Conservation (phyloP, 2,329 filamentous ascomycete species). For the Coniella vitis region DNA sequence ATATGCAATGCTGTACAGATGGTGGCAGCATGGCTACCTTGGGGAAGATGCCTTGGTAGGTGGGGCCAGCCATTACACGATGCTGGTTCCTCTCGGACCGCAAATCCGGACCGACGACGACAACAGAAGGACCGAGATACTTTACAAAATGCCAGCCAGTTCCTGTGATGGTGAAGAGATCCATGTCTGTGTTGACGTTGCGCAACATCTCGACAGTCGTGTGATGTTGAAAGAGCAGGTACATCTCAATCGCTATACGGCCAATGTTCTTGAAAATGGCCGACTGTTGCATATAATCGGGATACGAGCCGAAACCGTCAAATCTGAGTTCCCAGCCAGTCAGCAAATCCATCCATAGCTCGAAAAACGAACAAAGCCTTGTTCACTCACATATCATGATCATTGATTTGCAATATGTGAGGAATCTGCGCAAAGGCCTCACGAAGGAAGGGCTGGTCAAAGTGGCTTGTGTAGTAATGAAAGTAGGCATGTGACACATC, state of each 20-base stretch:
- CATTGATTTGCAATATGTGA: slow-evolving; percentile 85
- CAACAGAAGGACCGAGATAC: slow-evolving; percentile 84
- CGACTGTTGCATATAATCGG: slow-evolving; percentile 96
- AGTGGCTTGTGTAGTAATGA: slow-evolving; percentile 97
- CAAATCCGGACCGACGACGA: slow-evolving; percentile 83
- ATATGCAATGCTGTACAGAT: slow-evolving; percentile 92
- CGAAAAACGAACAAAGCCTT: slow-evolving; percentile 86
- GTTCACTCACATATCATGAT: slow-evolving; percentile 86
- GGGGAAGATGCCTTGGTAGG: slow-evolving; percentile 94
- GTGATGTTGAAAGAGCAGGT: slow-evolving; percentile 95
- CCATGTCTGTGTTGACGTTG: slow-evolving; percentile 78
- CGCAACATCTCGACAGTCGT: slow-evolving; percentile 90
- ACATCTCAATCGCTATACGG: slow-evolving; percentile 93
- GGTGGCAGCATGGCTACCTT: slow-evolving; percentile 87
- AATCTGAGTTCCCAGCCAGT: slow-evolving; percentile 56
- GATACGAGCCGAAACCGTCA: slow-evolving; percentile 94
- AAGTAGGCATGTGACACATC: slow-evolving; percentile 96
- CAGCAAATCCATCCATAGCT: neutral
- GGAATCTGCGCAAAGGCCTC: slow-evolving; percentile 98
- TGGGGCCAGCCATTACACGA: slow-evolving; percentile 91
- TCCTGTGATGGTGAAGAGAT: slow-evolving; percentile 96
- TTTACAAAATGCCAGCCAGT: slow-evolving; percentile 98
- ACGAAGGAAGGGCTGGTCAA: slow-evolving; percentile 89
- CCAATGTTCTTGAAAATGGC: slow-evolving; percentile 98
- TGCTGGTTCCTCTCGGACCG: slow-evolving; percentile 84